phyloP scores from a whole-genome alignment of 2,329 filamentous ascomycete genomes.

The Hypoxylon sp. region DNA sequence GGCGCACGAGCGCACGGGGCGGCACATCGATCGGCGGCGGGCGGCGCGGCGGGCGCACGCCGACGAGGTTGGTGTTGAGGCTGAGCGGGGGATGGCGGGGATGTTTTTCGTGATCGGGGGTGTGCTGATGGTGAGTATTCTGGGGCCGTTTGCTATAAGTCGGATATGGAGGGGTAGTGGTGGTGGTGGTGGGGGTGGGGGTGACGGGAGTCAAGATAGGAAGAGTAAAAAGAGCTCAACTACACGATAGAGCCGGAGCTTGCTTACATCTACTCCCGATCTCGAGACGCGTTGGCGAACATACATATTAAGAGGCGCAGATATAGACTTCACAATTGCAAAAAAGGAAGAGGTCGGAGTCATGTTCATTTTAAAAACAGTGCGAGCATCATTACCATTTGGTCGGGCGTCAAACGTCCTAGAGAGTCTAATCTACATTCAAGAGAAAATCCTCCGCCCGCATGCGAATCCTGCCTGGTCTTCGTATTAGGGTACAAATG shows the following conservation, averaged over 20 bases:
- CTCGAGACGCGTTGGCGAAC: not conserved
- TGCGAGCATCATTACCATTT: slow-evolving; percentile 35
- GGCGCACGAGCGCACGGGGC: slow-evolving; percentile 81
- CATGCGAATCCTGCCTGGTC: slow-evolving; percentile 43
- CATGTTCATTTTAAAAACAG: slow-evolving; percentile 24
- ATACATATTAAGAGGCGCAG: not conserved
- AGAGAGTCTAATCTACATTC: slow-evolving; percentile 54
- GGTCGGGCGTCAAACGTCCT: slow-evolving; percentile 27
- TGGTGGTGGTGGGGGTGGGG: slow-evolving; percentile 40
- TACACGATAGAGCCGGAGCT: not conserved
- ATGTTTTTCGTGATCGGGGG: slow-evolving; percentile 67
- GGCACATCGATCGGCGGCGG: slow-evolving; percentile 68
- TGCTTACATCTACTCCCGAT: not conserved
- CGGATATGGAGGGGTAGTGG: slow-evolving; percentile 52
- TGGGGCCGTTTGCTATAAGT: slow-evolving; percentile 61
- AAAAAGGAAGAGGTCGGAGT: not conserved
- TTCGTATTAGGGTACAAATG: slow-evolving; percentile 47
- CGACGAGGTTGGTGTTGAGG: slow-evolving; percentile 55
- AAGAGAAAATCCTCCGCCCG: slow-evolving; percentile 48
- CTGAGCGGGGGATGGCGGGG: slow-evolving; percentile 58
- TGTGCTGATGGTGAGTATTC: slow-evolving; percentile 63
- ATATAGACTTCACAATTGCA: slow-evolving; percentile 16
- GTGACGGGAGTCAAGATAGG: slow-evolving; percentile 30
- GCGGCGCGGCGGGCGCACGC: slow-evolving; percentile 56
- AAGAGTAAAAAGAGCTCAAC: slow-evolving; percentile 10